Conservation (phyloP, 2,329 filamentous ascomycete species). For the Calonectria honghensis region DNA sequence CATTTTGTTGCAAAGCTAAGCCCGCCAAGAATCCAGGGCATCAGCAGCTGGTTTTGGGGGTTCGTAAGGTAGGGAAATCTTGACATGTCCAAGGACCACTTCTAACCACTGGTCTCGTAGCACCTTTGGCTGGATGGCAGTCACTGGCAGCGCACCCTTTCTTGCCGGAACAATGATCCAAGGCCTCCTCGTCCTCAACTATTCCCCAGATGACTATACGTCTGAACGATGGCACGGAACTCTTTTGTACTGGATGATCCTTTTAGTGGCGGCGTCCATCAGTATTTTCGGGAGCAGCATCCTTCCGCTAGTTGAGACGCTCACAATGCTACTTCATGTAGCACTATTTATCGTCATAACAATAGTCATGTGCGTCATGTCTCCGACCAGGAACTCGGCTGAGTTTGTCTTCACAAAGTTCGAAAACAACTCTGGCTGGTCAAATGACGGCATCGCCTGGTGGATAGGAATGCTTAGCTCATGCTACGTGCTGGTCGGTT, state of each 20-base stretch:
- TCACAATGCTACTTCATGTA: slow-evolving; percentile 39
- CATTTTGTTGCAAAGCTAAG: slow-evolving; percentile 44
- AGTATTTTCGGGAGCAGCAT: slow-evolving; percentile 42
- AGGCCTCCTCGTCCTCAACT: slow-evolving; percentile 45
- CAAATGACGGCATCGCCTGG: slow-evolving; percentile 41
- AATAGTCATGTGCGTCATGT: slow-evolving; percentile 36
- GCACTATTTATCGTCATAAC: slow-evolving; percentile 41
- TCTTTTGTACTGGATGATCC: slow-evolving; percentile 43
- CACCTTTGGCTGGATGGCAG: slow-evolving; percentile 44
- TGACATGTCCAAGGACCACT: not conserved
- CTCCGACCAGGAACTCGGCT: slow-evolving; percentile 40
- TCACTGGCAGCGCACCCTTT: slow-evolving; percentile 44
- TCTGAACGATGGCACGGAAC: slow-evolving; percentile 48
- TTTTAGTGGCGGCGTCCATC: slow-evolving; percentile 22
- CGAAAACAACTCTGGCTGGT: slow-evolving; percentile 49
- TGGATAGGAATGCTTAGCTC: slow-evolving; percentile 48
- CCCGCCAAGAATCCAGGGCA: not conserved
- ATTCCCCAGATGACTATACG: slow-evolving; percentile 38
- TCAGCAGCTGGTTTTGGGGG: slow-evolving; percentile 45
- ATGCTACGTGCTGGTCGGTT: slow-evolving; percentile 46
- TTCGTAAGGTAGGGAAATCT: slow-evolving; percentile 41
- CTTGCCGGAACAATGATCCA: slow-evolving; percentile 46
- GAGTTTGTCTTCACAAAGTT: slow-evolving; percentile 42
- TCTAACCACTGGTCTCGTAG: not conserved
- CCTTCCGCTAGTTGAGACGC: slow-evolving; percentile 44